Evolutionary conservation across 192 early-diverging fungal genomes (phyloP), one percentile per base, ranked within the genome.

Genomic region (Coemansia guatemalensis): DNA sequence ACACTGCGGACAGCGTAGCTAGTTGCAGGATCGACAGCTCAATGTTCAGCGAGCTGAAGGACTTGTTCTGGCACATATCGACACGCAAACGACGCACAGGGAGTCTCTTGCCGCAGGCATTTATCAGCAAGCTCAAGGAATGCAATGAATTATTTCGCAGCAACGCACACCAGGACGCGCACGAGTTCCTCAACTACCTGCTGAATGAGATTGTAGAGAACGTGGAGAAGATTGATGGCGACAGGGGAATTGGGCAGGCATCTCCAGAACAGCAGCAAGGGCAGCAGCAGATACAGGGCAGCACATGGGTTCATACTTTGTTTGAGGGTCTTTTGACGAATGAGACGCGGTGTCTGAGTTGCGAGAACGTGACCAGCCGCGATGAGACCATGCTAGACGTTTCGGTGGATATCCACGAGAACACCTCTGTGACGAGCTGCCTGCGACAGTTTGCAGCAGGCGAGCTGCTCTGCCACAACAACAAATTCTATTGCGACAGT

Each of bases 401-500:
- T 18, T 95, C 94, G 0, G 88, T 99, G 62, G 95, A 99, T 77
- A 92, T 99, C 23, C 93, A 98, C 69, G 93, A 94, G 65, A 89
- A 98, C 79, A 90, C 92, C 3, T 97, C 95, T 2, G 84, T 99
- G n/a, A 92, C 92, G 14, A 89, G 87, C 35, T 99, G 97, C 71
- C 81, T 99, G n/a, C 82, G 92, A 21, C 91, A 93, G 76, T 99
- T 98, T 82, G 95, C 94, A n/a, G 92, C 88, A 8, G 91, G 91
- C 48, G 97, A 99, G 77, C 91, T 92, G 51, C 75, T 99, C 21
- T 93, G 95, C 68, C 90, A 95, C 63, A 94, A 96, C 72, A 91
- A 99, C 84, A 99, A 99, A 80, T 99, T 95, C 69, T 96, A 92
- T 80, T 99, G 97, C 71, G 96, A 98, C 78, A 86, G 81, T 24